A percentile compares a stretch with the other conserved stretches of the same genome.
phyloP scores from a whole-genome alignment of 2,329 filamentous ascomycete species.

The Penicillium vulpinum region DNA sequence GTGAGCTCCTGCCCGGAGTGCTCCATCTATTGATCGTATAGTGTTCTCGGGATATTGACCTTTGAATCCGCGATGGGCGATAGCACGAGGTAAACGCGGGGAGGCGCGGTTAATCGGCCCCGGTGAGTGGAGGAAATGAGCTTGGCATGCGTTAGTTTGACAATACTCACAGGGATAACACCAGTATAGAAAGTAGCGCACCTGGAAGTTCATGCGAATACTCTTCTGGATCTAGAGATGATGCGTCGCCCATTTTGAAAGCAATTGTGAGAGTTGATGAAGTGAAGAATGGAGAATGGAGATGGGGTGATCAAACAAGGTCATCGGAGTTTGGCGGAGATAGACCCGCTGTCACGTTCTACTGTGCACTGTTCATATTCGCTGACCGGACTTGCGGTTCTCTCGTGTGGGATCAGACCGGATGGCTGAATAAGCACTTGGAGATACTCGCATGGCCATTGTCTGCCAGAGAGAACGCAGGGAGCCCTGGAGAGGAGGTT shows the following conservation, averaged over 20 bases:
- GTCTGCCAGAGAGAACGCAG: background rate
- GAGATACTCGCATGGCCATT: background rate
- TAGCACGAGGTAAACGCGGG: slow-evolving; percentile 34
- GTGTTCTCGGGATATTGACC: slow-evolving; percentile 81
- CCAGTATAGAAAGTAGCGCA: background rate
- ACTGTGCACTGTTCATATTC: background rate
- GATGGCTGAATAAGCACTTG: background rate
- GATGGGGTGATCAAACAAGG: background rate
- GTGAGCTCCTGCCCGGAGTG: slow-evolving; percentile 71
- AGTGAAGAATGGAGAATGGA: slow-evolving; percentile 8
- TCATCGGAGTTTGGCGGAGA: slow-evolving; percentile 21
- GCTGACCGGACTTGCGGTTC: background rate
- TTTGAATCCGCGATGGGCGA: slow-evolving; percentile 57
- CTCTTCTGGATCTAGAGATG: background rate
- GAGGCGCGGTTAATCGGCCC: background rate
- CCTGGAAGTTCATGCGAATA: slow-evolving; percentile 6
- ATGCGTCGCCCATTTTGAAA: slow-evolving; percentile 8
- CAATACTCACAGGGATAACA: no score
- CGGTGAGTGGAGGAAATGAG: slow-evolving; percentile 15
- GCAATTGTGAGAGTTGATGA: background rate
- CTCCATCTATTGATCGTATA: slow-evolving; percentile 73
- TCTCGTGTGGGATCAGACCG: background rate
- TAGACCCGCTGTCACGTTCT: background rate
- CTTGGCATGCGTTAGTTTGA: slow-evolving; percentile 11
- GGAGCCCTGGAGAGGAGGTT: background rate